phyloP scores from a whole-genome alignment of 2,329 filamentous ascomycete species.

The Emergomyces africanus region DNA sequence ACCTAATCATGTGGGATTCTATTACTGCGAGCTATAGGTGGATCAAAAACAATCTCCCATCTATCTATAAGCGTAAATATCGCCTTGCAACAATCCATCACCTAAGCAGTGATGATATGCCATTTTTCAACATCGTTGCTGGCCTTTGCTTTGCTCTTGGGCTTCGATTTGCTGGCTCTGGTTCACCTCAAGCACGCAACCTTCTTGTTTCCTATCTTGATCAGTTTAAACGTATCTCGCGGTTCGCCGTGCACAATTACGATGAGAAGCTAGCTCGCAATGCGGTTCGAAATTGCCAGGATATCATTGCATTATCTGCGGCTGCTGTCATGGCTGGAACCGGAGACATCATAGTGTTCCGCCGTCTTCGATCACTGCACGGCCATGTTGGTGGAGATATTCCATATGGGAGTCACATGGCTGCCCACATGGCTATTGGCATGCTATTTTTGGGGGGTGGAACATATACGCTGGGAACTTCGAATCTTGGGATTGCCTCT shows the following conservation, averaged over 20 bases:
- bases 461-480: constrained; percentile 81
- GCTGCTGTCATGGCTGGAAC: constrained; percentile 93
- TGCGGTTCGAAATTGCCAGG: constrained; percentile 81
- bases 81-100: constrained; percentile 46
- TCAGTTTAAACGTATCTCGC: constrained; percentile 67
- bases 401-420: constrained; percentile 87
- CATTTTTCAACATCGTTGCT: constrained; percentile 83
- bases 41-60: constrained; percentile 62
- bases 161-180: constrained; percentile 61
- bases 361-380: constrained; percentile 75
- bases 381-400: constrained; percentile 73
- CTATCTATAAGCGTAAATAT: constrained; percentile 50
- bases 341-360: constrained; percentile 73
- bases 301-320: constrained; percentile 67
- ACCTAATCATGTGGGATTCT: constrained; percentile 83
- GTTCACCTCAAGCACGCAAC: constrained; percentile 58
- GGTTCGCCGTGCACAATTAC: constrained; percentile 52
- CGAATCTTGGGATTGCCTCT: constrained; percentile 71
- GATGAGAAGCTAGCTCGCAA: constrained; percentile 73
- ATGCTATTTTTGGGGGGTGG: constrained; percentile 85
- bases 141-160: constrained; percentile 70
- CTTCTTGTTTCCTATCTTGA: constrained; percentile 75
- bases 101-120: constrained; percentile 70
- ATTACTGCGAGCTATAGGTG: constrained; percentile 63
- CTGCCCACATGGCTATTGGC: constrained; percentile 82